Percentiles rank a stretch among this genome's conserved stretches.
These are phyloP conservation scores for Leishmania braziliensis DNA, from an alignment of 208 protist genomes.

Conservation along the genomic window DNA sequence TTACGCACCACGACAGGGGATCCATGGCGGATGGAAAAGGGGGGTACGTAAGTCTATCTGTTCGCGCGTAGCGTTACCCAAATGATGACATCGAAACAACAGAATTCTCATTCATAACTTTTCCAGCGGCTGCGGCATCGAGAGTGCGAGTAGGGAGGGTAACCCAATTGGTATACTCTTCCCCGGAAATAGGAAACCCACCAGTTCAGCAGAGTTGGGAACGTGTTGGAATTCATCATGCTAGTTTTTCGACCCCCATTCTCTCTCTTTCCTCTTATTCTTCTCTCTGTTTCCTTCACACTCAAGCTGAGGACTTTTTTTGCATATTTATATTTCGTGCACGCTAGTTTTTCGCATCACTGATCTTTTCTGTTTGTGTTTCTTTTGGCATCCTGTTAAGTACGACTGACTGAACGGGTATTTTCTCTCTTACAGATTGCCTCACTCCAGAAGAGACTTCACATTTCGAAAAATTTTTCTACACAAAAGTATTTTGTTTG, in stretches of 20 bases:
- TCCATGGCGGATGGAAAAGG: background rate
- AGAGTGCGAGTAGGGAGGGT: background rate
- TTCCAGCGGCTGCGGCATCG: background rate
- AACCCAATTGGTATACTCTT: background rate
- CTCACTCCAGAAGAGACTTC: background rate
- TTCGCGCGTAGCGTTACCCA: background rate
- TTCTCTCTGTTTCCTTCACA: background rate
- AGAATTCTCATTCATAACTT: background rate
- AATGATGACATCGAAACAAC: background rate
- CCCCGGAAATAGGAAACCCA: background rate
- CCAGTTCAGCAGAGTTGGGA: background rate
- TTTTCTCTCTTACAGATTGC: background rate
- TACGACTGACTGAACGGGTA: background rate
- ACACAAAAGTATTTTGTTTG: background rate
- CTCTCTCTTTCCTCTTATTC: conserved; percentile 7
- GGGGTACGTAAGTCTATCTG: background rate
- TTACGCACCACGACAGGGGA: background rate
- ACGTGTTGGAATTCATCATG: background rate
- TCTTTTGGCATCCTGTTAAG: background rate
- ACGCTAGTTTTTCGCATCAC: background rate
- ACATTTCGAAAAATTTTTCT: no score
- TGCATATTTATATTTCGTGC: background rate
- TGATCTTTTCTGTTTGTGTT: background rate
- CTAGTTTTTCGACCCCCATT: background rate
- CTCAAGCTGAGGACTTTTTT: background rate